Evolutionary conservation across 1,284 basidiomycete species (phyloP).

Genomic region (Ganoderma resinaceum): DNA sequence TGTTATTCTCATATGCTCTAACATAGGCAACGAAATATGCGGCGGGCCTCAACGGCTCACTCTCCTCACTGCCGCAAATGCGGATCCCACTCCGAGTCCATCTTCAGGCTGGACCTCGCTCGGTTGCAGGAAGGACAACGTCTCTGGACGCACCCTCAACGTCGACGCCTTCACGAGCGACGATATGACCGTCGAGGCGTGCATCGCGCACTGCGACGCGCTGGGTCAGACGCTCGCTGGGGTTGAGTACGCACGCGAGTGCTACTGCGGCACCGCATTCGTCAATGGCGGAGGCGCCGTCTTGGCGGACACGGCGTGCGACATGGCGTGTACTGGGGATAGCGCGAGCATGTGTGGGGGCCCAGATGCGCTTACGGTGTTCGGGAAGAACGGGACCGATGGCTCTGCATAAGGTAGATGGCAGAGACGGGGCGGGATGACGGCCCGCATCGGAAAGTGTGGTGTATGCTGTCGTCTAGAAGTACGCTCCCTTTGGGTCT

Average conservation of each 20-base stretch:
- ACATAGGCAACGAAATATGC: slow-evolving; percentile 32
- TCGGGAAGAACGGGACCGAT: slow-evolving; percentile 13
- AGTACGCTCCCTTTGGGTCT: too few relatives aligned
- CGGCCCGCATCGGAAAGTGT: too few relatives aligned
- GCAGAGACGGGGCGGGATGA: background rate
- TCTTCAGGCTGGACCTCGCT: slow-evolving; percentile 24
- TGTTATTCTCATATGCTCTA: background rate
- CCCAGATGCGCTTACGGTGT: slow-evolving; percentile 33
- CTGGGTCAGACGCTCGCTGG: slow-evolving; percentile 35
- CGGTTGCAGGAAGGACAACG: slow-evolving; percentile 14
- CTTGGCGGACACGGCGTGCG: slow-evolving; percentile 28
- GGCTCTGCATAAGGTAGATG: background rate
- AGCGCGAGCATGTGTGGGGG: slow-evolving; percentile 29
- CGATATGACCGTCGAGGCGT: slow-evolving; percentile 32
- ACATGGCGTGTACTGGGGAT: slow-evolving; percentile 35
- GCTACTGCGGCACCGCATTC: slow-evolving; percentile 37
- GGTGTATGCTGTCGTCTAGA: too few relatives aligned
- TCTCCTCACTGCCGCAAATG: slow-evolving; percentile 15
- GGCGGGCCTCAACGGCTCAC: slow-evolving; percentile 36
- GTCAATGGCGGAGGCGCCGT: slow-evolving; percentile 31
- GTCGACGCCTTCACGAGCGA: slow-evolving; percentile 32
- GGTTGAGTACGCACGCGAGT: slow-evolving; percentile 37
- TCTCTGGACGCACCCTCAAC: slow-evolving; percentile 32
- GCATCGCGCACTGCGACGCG: slow-evolving; percentile 31
- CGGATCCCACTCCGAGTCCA: slow-evolving; percentile 14